phyloP scores from a whole-genome alignment of 1,284 basidiomycete genomes.

The Papiliotrema terrestris region DNA sequence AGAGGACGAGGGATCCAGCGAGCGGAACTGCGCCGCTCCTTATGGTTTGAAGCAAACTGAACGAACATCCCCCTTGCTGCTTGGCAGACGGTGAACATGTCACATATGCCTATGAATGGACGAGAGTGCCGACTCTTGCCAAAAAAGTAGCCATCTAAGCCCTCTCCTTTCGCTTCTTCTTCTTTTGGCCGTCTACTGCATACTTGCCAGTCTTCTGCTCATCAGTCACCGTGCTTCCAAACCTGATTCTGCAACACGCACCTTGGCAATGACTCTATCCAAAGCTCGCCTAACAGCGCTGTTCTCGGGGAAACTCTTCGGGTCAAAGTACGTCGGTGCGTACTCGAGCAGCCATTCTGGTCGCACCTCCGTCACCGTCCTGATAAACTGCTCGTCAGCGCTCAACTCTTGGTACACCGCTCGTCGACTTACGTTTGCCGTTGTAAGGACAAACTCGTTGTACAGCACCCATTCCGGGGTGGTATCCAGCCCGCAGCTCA shows the following conservation, averaged over 20 bases:
- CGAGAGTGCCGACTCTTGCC: background rate
- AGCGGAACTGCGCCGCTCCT: too few relatives aligned
- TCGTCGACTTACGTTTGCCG: constrained; percentile 53
- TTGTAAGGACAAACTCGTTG: constrained; percentile 96
- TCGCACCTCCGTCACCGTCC: constrained; percentile 84
- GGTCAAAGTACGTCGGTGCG: constrained; percentile 67
- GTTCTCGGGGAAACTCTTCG: constrained; percentile 39
- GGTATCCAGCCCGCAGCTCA: constrained; percentile 87
- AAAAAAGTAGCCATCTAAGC: constrained; percentile 1
- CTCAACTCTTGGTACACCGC: background rate
- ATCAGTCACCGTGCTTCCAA: constrained; percentile 1
- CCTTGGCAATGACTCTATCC: constrained; percentile 37
- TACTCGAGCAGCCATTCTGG: constrained; percentile 89
- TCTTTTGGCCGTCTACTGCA: constrained; percentile 18
- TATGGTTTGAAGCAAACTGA: too few relatives aligned
- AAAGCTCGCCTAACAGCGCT: constrained; percentile 41
- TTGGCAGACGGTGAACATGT: too few relatives aligned
- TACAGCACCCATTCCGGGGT: constrained; percentile 96
- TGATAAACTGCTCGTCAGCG: constrained; percentile 63
- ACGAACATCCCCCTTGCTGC: too few relatives aligned
- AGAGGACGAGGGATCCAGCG: too few relatives aligned
- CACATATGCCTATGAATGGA: background rate
- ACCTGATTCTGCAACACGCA: constrained; percentile 1
- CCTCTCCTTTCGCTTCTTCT: constrained; percentile 25
- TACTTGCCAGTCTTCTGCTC: constrained; percentile 18